Base-by-base conservation (phyloP, 2,329 filamentous ascomycete genomes). In the Cercospora sp. region DNA sequence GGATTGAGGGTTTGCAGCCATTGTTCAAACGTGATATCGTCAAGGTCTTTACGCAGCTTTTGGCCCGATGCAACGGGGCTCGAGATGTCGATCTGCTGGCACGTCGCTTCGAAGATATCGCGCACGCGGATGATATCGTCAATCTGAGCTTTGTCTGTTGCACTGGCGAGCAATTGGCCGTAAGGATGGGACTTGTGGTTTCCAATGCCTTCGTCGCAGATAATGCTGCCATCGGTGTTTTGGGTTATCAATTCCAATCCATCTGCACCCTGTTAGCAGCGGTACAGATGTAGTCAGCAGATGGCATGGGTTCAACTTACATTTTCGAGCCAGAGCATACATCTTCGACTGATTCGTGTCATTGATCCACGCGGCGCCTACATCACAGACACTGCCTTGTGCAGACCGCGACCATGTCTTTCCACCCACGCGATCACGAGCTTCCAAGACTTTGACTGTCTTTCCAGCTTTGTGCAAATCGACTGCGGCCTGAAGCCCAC, bases 311-410 rank as follows among this genome's bases (percentile, higher is more conserved):
- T 8, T 59, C 16, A 18, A 53, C 45, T 37, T 12, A 63, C 61
- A 84, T 45, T 75, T 70, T 58, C 79, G 71, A 0, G 80, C 80
- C 7, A 86, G 74, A 0, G 74, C 77, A 70, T 76, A 82, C 60
- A 88, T 81, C 3, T 77, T 77, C 28, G 72, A 77, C 69, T 89
- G 86, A 61, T 82, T 85, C 1, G 78, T 82, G 63, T 88, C 84
- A 69, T 89, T 89, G 70, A 88, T 84, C 87, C 87, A 89, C 0
- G 85, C 85, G 0, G 85, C 87, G 2, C 87, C 87, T 0, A 87
- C 73, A 24, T 89, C 87, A 6, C 83, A 79, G 0, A 77, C 68
- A 30, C 74, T 80, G 10, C 37, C 76, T 67, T 77, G 71, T 8
- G 78, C 69, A 1, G 77, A 74, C 3, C 77, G 67, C 3, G 80